Base-by-base conservation (phyloP, 768 basidiomycete species). In the Phanerodontia chrysosporium region DNA sequence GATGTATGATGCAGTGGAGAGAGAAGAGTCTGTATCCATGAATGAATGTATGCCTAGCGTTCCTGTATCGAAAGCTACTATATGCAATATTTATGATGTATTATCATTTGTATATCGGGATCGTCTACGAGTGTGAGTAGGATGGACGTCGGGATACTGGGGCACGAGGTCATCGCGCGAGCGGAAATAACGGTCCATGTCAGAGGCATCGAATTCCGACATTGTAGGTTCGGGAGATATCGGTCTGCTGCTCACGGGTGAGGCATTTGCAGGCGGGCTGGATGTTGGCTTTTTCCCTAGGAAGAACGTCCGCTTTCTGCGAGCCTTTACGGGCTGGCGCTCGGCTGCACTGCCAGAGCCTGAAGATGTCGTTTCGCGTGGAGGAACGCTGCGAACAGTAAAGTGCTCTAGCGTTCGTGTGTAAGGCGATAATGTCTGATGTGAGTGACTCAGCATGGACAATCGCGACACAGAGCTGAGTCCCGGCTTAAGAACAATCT, bases 341-440 rank as follows among this genome's bases (percentile, higher is more conserved):
- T 84, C 82, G 18, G 69, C 71, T 0, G 71, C 63, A 7, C 65
- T 65, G 12, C 73, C 69, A 8, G 73, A 59, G 32, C 78, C 74
- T 25, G 66, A 69, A 18, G 73, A 69, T 46, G 53, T 49, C 25
- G 71, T 65, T 44, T 73, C 68, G 45, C 83, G 76, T 21, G 87
- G 90, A 0, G 93, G 94, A 24, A 88, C 90, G 59, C 91, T 92
- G 30, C 95, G 83, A 13, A 97, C 93, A 1, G 95, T 92, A 70
- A 96, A 95, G 72, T 97, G 94, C 60, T 90, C 87, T 28, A 94
- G 79, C 14, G 89, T 86, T 55, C 93, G 85, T 6, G 95, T 97
- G 72, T 96, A 98, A 0, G 95, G 96, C 0, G 90, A 93, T 2
- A 99, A 76, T 0, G 96, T 99, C 67, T 97, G 96, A 67, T 97